These are phyloP conservation scores for Diaporthe amygdali DNA, from an alignment of 2,329 filamentous ascomycete genomes.

Conservation along the genomic window DNA sequence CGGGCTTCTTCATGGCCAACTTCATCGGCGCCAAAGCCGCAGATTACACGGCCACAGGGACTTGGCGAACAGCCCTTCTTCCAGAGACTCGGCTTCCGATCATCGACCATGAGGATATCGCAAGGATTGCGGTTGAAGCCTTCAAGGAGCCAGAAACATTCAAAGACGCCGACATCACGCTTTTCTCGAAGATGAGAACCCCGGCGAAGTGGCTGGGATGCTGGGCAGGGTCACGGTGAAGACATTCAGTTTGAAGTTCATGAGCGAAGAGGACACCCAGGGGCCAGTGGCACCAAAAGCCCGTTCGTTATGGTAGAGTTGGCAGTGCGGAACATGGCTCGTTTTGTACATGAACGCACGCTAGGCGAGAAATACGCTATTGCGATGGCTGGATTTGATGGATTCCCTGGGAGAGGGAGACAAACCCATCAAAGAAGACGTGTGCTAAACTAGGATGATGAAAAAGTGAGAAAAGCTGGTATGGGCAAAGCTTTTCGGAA, in stretches of 20 bases:
- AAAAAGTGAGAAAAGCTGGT: background rate
- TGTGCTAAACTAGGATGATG: background rate
- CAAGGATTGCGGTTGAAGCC: slow-evolving; percentile 47
- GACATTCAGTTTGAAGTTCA: background rate
- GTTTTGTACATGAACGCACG: background rate
- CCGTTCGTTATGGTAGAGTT: background rate
- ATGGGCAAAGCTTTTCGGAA: background rate
- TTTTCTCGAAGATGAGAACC: background rate
- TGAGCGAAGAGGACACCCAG: background rate
- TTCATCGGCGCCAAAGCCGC: slow-evolving; percentile 47
- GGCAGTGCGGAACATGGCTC: background rate
- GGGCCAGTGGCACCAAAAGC: background rate
- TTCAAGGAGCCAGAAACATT: slow-evolving; percentile 31
- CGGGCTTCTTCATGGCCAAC: slow-evolving; percentile 58
- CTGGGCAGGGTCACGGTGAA: background rate
- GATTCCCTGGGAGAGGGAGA: background rate
- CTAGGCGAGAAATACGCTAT: background rate
- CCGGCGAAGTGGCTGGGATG: background rate
- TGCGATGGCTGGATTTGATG: background rate
- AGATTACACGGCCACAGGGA: slow-evolving; percentile 42
- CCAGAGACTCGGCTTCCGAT: slow-evolving; percentile 45
- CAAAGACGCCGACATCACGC: background rate
- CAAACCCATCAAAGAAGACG: background rate
- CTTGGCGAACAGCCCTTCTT: slow-evolving; percentile 42
- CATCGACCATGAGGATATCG: slow-evolving; percentile 54